Evolutionary conservation across 768 basidiomycete genomes (phyloP).

Genomic region (Boletus bicolor): DNA sequence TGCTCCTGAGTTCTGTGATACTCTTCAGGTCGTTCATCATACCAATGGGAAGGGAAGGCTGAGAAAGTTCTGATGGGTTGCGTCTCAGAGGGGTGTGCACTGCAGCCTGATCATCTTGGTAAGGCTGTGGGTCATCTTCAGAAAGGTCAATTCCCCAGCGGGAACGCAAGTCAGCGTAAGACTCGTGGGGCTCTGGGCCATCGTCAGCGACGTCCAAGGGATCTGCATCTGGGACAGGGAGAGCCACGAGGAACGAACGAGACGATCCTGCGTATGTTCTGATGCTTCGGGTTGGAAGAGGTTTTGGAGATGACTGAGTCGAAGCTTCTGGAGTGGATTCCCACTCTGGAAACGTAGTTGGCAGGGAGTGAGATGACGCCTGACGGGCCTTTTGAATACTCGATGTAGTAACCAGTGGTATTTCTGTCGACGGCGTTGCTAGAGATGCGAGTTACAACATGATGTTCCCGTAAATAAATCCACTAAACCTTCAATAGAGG

Average conservation of each 20-base stretch:
- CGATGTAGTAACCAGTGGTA: neutral
- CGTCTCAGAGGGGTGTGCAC: constrained; percentile 12
- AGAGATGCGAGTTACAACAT: neutral
- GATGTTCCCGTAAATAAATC: neutral
- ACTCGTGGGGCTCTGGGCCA: constrained; percentile 57
- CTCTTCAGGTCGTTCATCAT: constrained; percentile 77
- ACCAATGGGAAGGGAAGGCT: constrained; percentile 44
- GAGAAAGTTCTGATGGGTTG: constrained; percentile 34
- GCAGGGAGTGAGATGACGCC: constrained; percentile 22
- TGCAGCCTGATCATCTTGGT: constrained; percentile 8
- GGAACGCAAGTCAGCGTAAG: constrained; percentile 68
- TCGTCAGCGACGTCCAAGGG: constrained; percentile 40
- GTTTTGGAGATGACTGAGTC: constrained; percentile 25
- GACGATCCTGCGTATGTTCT: constrained; percentile 74
- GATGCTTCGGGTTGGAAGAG: constrained; percentile 36
- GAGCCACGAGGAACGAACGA: constrained; percentile 73
- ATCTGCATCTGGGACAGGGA: constrained; percentile 40
- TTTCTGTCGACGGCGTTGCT: constrained; percentile 2
- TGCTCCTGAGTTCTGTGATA: constrained; percentile 75
- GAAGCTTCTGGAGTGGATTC: constrained; percentile 25
- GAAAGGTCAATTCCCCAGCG: constrained; percentile 81
- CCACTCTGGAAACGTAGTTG: constrained; percentile 21
- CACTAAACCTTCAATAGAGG: constrained; percentile 37
- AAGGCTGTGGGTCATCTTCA: constrained; percentile 61
- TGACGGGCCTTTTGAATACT: constrained; percentile 17